Evolutionary conservation across 2,329 filamentous ascomycete genomes (phyloP).

Genomic region (Sporothrix variecibatus): DNA sequence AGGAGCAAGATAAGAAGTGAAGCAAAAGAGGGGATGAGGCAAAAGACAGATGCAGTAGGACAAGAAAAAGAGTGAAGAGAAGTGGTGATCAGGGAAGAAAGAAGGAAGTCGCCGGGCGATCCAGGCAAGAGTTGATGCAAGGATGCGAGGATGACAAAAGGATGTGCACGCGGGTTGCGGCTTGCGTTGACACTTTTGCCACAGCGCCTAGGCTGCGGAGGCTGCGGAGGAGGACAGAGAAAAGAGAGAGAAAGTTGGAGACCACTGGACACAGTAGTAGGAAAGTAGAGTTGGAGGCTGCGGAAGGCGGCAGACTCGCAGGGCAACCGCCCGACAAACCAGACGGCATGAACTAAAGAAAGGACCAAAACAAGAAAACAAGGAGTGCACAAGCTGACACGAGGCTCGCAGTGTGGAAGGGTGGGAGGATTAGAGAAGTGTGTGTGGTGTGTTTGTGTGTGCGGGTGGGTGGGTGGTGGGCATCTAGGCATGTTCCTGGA

Average conservation of each 20-base stretch:
- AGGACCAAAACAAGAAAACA: slow-evolving; percentile 17
- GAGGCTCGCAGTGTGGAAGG: slow-evolving; percentile 11
- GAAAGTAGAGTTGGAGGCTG: not conserved
- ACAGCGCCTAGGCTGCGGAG: slow-evolving; percentile 22
- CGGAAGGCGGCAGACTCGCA: not conserved
- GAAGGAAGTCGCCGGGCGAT: not conserved
- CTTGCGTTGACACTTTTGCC: slow-evolving; percentile 20
- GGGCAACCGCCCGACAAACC: not conserved
- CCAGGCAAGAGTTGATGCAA: not conserved
- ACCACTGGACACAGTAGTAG: not conserved
- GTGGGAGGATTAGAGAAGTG: not conserved
- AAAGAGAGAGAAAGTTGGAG: not conserved
- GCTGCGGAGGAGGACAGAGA: not conserved
- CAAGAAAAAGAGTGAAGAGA: not conserved
- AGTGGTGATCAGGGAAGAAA: not conserved
- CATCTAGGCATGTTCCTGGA: slow-evolving; percentile 5
- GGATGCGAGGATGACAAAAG: slow-evolving; percentile 10
- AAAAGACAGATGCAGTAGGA: slow-evolving; percentile 14
- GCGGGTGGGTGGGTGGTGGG: not conserved
- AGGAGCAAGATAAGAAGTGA: not conserved
- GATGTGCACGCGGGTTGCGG: not conserved
- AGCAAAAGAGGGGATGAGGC: not conserved
- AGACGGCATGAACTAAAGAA: slow-evolving; percentile 13
- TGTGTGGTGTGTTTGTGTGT: not conserved
- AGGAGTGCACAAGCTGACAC: slow-evolving; percentile 22